Evolutionary conservation across 257 asterid genomes (phyloP).

Genomic region (Solanum clarkiae): DNA sequence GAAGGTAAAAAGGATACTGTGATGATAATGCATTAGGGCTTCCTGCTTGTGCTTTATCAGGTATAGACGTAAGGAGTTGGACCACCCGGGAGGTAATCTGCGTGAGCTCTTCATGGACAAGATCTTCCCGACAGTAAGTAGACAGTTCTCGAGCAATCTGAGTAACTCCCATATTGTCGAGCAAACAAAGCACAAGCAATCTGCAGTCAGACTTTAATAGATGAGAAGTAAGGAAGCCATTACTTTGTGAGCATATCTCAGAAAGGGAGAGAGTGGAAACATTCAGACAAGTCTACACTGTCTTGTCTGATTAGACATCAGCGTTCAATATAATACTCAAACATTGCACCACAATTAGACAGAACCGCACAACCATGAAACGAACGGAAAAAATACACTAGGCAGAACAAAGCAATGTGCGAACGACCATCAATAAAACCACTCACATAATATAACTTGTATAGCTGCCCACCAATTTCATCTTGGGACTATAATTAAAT

Average conservation of each 20-base stretch:
- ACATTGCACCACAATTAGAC: neutral
- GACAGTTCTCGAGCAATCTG: conserved; percentile 43
- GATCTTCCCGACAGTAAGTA: conserved; percentile 27
- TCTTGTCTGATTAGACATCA: neutral
- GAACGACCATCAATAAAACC: neutral
- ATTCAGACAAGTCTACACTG: neutral
- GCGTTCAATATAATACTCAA: neutral
- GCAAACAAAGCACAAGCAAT: conserved; percentile 63
- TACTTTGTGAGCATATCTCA: neutral
- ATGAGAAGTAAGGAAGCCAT: neutral
- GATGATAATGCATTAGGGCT: conserved; percentile 61
- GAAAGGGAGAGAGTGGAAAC: neutral
- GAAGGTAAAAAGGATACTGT: conserved; percentile 52
- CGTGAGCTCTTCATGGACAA: conserved; percentile 38
- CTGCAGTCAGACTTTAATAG: conserved; percentile 25
- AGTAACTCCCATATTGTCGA: conserved; percentile 53
- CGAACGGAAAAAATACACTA: neutral
- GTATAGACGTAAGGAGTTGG: conserved; percentile 78
- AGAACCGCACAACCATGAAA: neutral
- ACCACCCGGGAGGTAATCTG: conserved; percentile 40
- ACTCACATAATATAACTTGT: neutral
- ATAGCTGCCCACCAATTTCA: neutral
- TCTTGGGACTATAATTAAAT: neutral
- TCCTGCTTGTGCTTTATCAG: conserved; percentile 81
- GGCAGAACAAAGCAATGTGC: neutral